A percentile compares a stretch with the other conserved stretches of the same genome.
Evolutionary conservation across 1,284 basidiomycete species (phyloP).

Genomic region (Mycena citricolor): DNA sequence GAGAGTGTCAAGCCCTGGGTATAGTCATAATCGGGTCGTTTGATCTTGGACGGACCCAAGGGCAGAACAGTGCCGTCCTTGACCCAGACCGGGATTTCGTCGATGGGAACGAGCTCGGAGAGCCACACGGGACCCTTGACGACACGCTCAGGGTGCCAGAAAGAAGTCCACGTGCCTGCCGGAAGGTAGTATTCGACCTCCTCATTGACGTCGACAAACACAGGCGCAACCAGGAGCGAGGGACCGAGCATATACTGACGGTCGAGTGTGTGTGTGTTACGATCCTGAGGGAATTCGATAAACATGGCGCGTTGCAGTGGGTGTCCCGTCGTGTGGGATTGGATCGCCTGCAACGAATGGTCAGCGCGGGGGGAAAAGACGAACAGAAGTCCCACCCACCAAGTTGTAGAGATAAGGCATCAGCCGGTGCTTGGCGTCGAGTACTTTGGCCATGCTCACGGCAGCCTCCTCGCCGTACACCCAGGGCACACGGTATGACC

Average conservation of each 20-base stretch:
- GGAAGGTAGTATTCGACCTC: slow-evolving; percentile 70
- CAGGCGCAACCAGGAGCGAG: slow-evolving; percentile 71
- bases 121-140: slow-evolving; percentile 56
- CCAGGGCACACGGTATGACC: slow-evolving; percentile 76
- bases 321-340: slow-evolving; percentile 56
- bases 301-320: slow-evolving; percentile 75
- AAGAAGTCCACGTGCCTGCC: slow-evolving; percentile 67
- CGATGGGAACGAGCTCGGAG: slow-evolving; percentile 43
- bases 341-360: slow-evolving; percentile 49
- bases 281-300: slow-evolving; percentile 69
- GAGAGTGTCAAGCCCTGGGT: slow-evolving; percentile 50
- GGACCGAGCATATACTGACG: slow-evolving; percentile 67
- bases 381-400: slow-evolving; percentile 34
- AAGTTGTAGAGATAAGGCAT: slow-evolving; percentile 75
- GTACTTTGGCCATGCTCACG: slow-evolving; percentile 60
- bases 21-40: slow-evolving; percentile 69
- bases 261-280: slow-evolving; percentile 64
- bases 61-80: slow-evolving; percentile 55
- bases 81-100: slow-evolving; percentile 69
- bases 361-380: slow-evolving; percentile 9
- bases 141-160: slow-evolving; percentile 50
- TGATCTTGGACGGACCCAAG: slow-evolving; percentile 53
- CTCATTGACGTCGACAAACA: slow-evolving; percentile 59
- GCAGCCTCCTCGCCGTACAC: slow-evolving; percentile 72
- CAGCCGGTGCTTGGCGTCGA: slow-evolving; percentile 67